Conservation (phyloP, 176 grass and related monocot genomes). For the sorghum (Sorghum bicolor) region Sorghum_bicolor_NCBIv3 NC_012876.2:64984001-64984500, state of each 20-base stretch:
- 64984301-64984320: too few relatives aligned
- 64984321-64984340: neutral
- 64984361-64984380: neutral
- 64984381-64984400: constrained; percentile 8
- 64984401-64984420: neutral
- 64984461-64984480: too few relatives aligned
- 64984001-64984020: constrained; percentile 29
- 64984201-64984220: too few relatives aligned
- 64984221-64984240: neutral
- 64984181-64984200: neutral
- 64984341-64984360: constrained; percentile 14
- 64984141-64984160: too few relatives aligned
- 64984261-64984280: neutral
- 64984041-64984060: constrained; percentile 30
- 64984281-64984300: neutral
- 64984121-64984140: constrained; percentile 24
- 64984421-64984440: neutral
- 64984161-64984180: neutral
- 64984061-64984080: constrained; percentile 32
- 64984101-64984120: constrained; percentile 49
- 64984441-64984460: neutral
- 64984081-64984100: constrained; percentile 31
- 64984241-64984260: constrained; percentile 1
- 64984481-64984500: too few relatives aligned
- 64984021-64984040: constrained; percentile 38